Conservation (phyloP, 1,284 basidiomycete species). For the Inonotus obliquus region DNA sequence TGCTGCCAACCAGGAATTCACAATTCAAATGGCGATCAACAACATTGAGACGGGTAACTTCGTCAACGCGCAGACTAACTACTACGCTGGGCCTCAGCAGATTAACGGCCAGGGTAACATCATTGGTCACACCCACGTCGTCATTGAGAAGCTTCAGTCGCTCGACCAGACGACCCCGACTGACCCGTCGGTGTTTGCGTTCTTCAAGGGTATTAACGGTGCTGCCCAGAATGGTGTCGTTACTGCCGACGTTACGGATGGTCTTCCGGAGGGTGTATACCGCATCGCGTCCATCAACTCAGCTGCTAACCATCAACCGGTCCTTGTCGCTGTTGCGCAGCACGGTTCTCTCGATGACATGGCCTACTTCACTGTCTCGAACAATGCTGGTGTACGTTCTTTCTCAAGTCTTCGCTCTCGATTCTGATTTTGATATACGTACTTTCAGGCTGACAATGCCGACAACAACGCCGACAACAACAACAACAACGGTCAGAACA, state of each 20-base stretch:
- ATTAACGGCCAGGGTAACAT: constrained; percentile 48
- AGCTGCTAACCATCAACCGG: constrained; percentile 66
- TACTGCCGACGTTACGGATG: constrained; percentile 46
- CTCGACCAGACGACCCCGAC: constrained; percentile 47
- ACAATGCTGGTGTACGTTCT: constrained; percentile 8
- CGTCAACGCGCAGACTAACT: constrained; percentile 54
- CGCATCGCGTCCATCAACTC: constrained; percentile 52
- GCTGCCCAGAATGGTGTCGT: constrained; percentile 46
- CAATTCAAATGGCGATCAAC: constrained; percentile 49
- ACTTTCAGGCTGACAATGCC: constrained; percentile 7
- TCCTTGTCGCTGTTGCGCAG: constrained; percentile 55
- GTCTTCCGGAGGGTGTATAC: constrained; percentile 59
- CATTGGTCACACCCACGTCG: constrained; percentile 61
- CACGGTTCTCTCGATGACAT: constrained; percentile 55
- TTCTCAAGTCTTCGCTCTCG: constrained; percentile 14
- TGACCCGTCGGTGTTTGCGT: constrained; percentile 52
- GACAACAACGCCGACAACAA: not conserved
- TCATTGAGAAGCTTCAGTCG: constrained; percentile 48
- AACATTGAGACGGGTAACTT: constrained; percentile 60
- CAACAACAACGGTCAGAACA: constrained; percentile 6
- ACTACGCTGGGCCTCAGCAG: constrained; percentile 65
- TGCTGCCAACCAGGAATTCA: constrained; percentile 49
- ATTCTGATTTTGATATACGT: not conserved
- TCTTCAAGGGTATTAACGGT: constrained; percentile 65
- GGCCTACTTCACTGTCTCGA: constrained; percentile 43